Conservation (phyloP, 164 flowering plant species). For the Tetracentron sinense region DNA sequence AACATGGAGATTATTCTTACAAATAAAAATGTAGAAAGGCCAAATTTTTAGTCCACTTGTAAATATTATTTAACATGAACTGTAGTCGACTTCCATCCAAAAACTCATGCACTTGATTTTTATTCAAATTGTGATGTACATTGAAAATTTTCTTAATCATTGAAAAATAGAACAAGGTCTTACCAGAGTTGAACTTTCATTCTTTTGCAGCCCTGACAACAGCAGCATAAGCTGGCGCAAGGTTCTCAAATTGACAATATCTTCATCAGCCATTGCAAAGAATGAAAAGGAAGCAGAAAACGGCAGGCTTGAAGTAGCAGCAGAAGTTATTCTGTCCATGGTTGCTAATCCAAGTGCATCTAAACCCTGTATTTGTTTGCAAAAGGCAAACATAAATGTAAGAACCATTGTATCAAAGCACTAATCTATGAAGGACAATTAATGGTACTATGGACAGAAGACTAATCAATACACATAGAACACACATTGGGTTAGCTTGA, state of each 20-base stretch:
- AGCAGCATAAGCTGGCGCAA: constrained; percentile 58
- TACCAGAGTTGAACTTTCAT: constrained; percentile 30
- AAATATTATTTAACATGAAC: too few relatives aligned
- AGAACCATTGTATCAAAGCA: background rate
- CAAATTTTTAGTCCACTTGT: too few relatives aligned
- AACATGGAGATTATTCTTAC: too few relatives aligned
- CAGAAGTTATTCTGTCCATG: constrained; percentile 43
- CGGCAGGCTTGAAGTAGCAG: constrained; percentile 42
- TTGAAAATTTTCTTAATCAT: too few relatives aligned
- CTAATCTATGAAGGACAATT: too few relatives aligned
- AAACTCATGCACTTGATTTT: too few relatives aligned
- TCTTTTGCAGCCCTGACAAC: constrained; percentile 44
- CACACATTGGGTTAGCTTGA: too few relatives aligned
- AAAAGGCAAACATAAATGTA: constrained; percentile 3
- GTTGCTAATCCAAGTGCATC: constrained; percentile 88
- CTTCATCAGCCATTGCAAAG: constrained; percentile 59
- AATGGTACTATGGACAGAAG: background rate
- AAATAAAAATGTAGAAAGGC: too few relatives aligned
- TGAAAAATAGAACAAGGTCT: constrained; percentile 5
- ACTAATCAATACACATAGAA: too few relatives aligned
- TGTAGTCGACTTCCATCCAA: too few relatives aligned
- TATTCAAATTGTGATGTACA: too few relatives aligned
- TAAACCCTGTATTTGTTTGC: constrained; percentile 54
- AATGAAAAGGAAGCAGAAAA: constrained; percentile 32
- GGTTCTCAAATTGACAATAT: constrained; percentile 57